Evolutionary conservation across 2,329 filamentous ascomycete genomes (phyloP), one percentile per base, ranked within the genome.

Genomic region (Aspergillus ruber): DNA sequence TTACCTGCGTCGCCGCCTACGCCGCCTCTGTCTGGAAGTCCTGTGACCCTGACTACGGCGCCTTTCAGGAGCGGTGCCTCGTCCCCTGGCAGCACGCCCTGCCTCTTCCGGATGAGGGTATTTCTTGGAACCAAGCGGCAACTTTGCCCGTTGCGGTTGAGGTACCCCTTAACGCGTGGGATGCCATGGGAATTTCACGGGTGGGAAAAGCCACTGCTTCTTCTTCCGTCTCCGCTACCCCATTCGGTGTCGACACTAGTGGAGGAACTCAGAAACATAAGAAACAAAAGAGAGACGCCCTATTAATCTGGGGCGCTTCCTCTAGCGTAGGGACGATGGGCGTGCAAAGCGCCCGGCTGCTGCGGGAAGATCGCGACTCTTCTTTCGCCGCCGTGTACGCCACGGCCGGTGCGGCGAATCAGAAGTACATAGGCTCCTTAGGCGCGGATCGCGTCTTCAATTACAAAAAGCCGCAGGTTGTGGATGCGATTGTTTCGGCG

Each of bases 281-380:
- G 0, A 40, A 4, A 4, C 18, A 18, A 10, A 64, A 64, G 49
- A 61, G 20, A 47, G 63, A 69, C 45, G 66, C 54, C 2, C 57
- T 75, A 2, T 44, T 75, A 0, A 61, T 75, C 27, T 75, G 72
- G 73, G 72, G 73, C 1, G 72, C 67, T 3, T 72, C 70, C 8
- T 74, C 71, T 0, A 75, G 73, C 40, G 67, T 75, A 1, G 73
- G 71, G 1, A 70, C 65, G 0, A 72, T 74, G 67, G 68, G 68
- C 0, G 70, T 75, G 3, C 72, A 74, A 50, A 64, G 45, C 2
- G 71, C 65, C 6, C 61, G 62, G 3, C 2, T 70, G 3, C 50
- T 75, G 13, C 64, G 67, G 1, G 55, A 68, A 8, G 59, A 72
- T 45, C 47, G 4, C 1, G 44, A 41, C 18, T 66, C 68, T 44